Base-by-base conservation (phyloP, 495 filamentous ascomycete species). In the Melanomma pulvis-pyrius region DNA sequence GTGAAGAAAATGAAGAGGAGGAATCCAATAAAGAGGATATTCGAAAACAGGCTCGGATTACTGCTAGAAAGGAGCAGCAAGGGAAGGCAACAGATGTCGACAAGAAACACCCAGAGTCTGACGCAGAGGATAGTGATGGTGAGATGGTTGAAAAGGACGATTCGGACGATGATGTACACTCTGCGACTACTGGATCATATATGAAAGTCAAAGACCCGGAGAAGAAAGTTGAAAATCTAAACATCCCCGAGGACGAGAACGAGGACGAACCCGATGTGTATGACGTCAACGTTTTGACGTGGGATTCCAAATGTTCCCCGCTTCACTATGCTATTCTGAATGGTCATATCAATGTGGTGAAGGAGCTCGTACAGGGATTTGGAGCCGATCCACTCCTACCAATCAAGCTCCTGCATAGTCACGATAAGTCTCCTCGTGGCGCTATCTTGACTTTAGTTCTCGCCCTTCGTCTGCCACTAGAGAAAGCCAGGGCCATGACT, bases 241-340 rank as follows among this genome's bases (percentile, higher is more conserved):
- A 75, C 0, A 28, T 78, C 15, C 72, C 71, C 4, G 79, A 80
- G 13, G 84, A 86, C 7, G 79, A 84, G 36, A 12, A 34, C 39
- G 82, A 87, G 7, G 80, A 82, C 11, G 87, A 89, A 26, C 90
- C 90, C 3, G 90, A 96, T 74, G 81, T 92, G 59, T 92, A 89
- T 74, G 88, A 92, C 57, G 81, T 92, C 59, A 87, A 93, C 68
- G 82, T 87, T 6, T 68, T 87, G 11, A 82, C 90, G 8, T 96
- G 91, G 91, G 91, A 96, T 63, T 87, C 75, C 17, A 82, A 83
- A 19, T 82, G 83, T 55, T 87, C 89, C 1, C 83, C 91, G 0
- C 77, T 93, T 15, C 91, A 96, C 71, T 80, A 91, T 25, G 91
- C 91, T 1, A 92, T 96, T 59, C 56, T 90, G 1, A 82, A 83